Percentiles rank a stretch among this genome's conserved stretches.
Evolutionary conservation across 495 filamentous ascomycete genomes (phyloP).

Genomic region (Hypomontagnella monticulosa): DNA sequence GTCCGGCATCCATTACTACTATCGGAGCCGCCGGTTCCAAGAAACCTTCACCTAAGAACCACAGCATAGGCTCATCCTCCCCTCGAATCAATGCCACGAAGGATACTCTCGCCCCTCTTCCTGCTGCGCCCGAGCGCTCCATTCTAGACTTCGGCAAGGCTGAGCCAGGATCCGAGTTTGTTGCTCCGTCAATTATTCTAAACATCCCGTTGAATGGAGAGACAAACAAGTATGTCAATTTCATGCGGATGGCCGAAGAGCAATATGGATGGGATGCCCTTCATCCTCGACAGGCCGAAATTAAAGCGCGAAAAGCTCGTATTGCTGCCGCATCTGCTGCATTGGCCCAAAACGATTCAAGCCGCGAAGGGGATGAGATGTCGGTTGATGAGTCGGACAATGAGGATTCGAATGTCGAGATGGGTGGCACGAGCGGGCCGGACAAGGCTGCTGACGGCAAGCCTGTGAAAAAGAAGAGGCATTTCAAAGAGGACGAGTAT

Average conservation of each 20-base stretch:
- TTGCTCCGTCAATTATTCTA: constrained; percentile 83
- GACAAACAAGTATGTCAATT: constrained; percentile 91
- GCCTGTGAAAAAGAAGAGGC: constrained; percentile 72
- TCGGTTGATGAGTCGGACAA: constrained; percentile 72
- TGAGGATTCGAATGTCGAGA: constrained; percentile 79
- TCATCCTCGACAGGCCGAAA: constrained; percentile 88
- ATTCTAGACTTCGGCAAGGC: constrained; percentile 63
- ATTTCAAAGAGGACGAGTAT: constrained; percentile 93
- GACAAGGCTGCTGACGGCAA: constrained; percentile 68
- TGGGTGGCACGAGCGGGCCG: constrained; percentile 71
- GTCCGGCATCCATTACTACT: constrained; percentile 51
- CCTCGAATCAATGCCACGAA: constrained; percentile 52
- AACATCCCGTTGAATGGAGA: constrained; percentile 82
- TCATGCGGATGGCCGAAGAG: constrained; percentile 91
- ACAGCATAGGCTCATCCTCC: constrained; percentile 51
- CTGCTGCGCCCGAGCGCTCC: constrained; percentile 53
- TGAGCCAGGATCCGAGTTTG: constrained; percentile 57
- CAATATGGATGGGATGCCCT: constrained; percentile 93
- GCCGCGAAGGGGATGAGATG: constrained; percentile 80
- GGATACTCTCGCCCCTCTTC: constrained; percentile 52
- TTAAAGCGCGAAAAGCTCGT: constrained; percentile 78
- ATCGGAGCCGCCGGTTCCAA: constrained; percentile 49
- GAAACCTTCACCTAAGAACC: constrained; percentile 54
- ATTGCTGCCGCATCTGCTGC: constrained; percentile 86
- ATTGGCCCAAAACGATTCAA: constrained; percentile 76